phyloP scores from a whole-genome alignment of 208 protist species.

The Leishmania lainsoni region DNA sequence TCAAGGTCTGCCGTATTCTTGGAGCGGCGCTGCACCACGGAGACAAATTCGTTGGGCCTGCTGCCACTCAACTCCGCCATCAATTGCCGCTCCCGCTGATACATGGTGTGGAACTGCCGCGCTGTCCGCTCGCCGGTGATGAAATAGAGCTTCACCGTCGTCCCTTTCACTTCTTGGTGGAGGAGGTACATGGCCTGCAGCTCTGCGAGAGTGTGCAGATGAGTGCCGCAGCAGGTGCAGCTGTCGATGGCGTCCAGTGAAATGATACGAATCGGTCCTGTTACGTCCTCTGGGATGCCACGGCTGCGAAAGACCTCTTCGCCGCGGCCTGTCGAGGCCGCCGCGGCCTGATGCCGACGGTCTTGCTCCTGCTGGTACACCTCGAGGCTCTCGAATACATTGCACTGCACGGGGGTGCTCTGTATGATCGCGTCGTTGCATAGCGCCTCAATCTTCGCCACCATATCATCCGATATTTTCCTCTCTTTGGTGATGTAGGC shows the following conservation, averaged over 20 bases:
- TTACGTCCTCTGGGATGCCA: conserved; percentile 75
- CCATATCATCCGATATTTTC: conserved; percentile 55
- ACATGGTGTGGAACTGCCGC: conserved; percentile 56
- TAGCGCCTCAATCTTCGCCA: conserved; percentile 48
- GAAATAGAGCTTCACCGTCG: conserved; percentile 81
- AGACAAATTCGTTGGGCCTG: conserved; percentile 64
- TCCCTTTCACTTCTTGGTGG: conserved; percentile 82
- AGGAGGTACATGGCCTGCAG: conserved; percentile 78
- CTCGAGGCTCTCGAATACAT: conserved; percentile 50
- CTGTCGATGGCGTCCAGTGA: conserved; percentile 68
- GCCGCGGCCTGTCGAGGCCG: conserved; percentile 6
- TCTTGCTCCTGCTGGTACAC: conserved; percentile 46
- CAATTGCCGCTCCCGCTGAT: conserved; percentile 62
- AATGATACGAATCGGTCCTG: conserved; percentile 80
- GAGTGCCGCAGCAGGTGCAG: conserved; percentile 90
- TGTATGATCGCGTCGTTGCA: conserved; percentile 69
- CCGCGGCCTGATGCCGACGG: conserved; percentile 3
- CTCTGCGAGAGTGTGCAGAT: conserved; percentile 67
- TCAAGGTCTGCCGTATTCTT: conserved; percentile 60
- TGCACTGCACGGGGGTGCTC: conserved; percentile 47
- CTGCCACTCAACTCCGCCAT: conserved; percentile 66
- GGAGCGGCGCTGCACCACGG: conserved; percentile 38
- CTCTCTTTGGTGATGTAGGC: conserved; percentile 50
- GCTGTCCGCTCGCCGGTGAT: conserved; percentile 69
- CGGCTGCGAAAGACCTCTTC: conserved; percentile 47